A percentile compares a stretch with the other conserved stretches of the same genome.
phyloP scores from a whole-genome alignment of 352 stramenopile species.

The Pythium scleroteichum region DNA sequence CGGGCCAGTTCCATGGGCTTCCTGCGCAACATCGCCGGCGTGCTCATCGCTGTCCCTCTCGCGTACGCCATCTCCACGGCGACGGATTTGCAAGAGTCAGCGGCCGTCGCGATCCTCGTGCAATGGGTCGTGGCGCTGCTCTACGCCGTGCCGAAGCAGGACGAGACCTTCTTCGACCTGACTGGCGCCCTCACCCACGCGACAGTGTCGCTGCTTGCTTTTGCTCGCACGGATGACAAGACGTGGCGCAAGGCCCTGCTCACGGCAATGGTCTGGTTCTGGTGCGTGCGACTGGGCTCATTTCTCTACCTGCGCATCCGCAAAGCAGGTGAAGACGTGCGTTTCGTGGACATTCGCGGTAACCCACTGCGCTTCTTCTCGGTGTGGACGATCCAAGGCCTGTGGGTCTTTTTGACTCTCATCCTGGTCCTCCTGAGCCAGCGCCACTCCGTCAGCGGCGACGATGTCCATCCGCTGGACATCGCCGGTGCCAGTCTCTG shows the following conservation, averaged over 20 bases:
- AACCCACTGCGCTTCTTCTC: constrained; percentile 72
- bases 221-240: constrained; percentile 26
- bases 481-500: constrained; percentile 52
- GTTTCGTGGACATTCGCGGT: constrained; percentile 65
- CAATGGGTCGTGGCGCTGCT: constrained; percentile 68
- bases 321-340: constrained; percentile 63
- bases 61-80: constrained; percentile 35
- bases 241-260: constrained; percentile 59
- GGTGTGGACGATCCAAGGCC: constrained; percentile 80
- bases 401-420: constrained; percentile 81
- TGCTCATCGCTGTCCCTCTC: constrained; percentile 39
- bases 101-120: constrained; percentile 48
- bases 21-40: constrained; percentile 41
- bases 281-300: constrained; percentile 69
- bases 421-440: constrained; percentile 67
- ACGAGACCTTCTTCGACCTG: constrained; percentile 84
- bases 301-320: constrained; percentile 84
- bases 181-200: constrained; percentile 80
- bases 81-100: constrained; percentile 52
- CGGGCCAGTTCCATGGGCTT: constrained; percentile 34
- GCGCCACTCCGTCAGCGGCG: constrained; percentile 31
- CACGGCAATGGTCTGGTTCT: constrained; percentile 72
- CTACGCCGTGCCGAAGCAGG: constrained; percentile 64
- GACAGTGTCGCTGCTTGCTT: constrained; percentile 51
- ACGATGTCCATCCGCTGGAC: constrained; percentile 38